A percentile compares a stretch with the other conserved stretches of the same genome.
Evolutionary conservation across 305 asterid genomes (phyloP).

Genomic region (Fraxinus sp.): DNA sequence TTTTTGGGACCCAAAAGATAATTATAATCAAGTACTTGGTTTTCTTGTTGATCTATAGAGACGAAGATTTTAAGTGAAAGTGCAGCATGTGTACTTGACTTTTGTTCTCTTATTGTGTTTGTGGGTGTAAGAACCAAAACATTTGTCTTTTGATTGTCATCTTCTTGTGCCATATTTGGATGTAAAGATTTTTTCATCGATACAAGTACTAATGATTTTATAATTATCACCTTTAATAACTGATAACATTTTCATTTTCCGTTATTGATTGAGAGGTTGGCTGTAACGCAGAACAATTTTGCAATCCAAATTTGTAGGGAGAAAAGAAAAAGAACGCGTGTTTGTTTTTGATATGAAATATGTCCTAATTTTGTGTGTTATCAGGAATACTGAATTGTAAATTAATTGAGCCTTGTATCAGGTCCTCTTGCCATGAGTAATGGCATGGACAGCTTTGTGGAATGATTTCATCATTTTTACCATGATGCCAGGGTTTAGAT

Average conservation of each 20-base stretch:
- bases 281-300: not conserved
- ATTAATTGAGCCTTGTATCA: constrained; percentile 1
- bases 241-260: not conserved
- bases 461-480: constrained; percentile 3
- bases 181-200: not conserved
- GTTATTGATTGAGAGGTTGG: not conserved
- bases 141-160: not conserved
- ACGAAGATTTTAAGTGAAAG: not conserved
- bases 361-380: constrained; percentile 6
- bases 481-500: constrained; percentile 19
- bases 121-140: not conserved
- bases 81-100: not conserved
- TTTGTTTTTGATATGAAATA: not conserved
- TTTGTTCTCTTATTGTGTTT: not conserved
- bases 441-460: not conserved
- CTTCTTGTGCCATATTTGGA: not conserved
- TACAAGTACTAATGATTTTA: not conserved
- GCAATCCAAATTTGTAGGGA: not conserved
- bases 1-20: not conserved
- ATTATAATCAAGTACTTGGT: not conserved
- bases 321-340: not conserved
- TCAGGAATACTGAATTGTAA: not conserved
- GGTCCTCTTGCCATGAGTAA: not conserved
- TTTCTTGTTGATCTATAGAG: not conserved
- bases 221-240: not conserved